Percentiles rank a stretch among this genome's conserved stretches.
Evolutionary conservation across 1,139 yeast genomes (phyloP).

Genomic region (Sugiyamaella pinicola): DNA sequence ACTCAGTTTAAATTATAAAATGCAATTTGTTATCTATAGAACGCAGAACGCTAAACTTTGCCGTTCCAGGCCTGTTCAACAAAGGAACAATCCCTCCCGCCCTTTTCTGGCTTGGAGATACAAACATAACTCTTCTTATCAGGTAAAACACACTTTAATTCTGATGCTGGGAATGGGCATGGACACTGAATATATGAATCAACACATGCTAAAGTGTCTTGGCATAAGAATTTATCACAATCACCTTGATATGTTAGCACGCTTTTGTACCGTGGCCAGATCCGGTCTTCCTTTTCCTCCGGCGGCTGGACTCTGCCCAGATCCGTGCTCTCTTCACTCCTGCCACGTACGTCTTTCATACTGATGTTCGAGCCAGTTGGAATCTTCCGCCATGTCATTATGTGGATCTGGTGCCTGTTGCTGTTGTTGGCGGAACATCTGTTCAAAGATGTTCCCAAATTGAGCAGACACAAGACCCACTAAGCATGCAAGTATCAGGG

Average conservation of each 20-base stretch:
- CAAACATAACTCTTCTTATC: slow-evolving; percentile 67
- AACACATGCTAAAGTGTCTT: slow-evolving; percentile 81
- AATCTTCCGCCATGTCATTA: slow-evolving; percentile 31
- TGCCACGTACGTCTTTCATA: slow-evolving; percentile 38
- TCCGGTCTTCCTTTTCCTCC: too few species aligned
- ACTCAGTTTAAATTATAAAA: neutral
- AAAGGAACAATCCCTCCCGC: slow-evolving; percentile 43
- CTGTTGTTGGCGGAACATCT: slow-evolving; percentile 40
- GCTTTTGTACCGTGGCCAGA: neutral
- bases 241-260: slow-evolving; percentile 18
- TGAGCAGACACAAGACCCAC: slow-evolving; percentile 31
- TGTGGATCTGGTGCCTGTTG: slow-evolving; percentile 30
- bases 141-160: slow-evolving; percentile 77
- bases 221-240: slow-evolving; percentile 78
- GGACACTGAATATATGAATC: slow-evolving; percentile 73
- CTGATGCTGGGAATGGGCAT: slow-evolving; percentile 85
- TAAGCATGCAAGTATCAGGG: neutral
- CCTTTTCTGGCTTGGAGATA: slow-evolving; percentile 65
- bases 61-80: slow-evolving; percentile 50
- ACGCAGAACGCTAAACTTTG: slow-evolving; percentile 34
- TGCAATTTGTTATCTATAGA: slow-evolving; percentile 2
- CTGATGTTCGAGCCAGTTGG: slow-evolving; percentile 40
- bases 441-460: slow-evolving; percentile 43
- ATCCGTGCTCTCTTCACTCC: neutral
- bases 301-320: too few species aligned